Evolutionary conservation across 305 asterid species (phyloP).

Genomic region (Fraxinus angustifolia): DNA sequence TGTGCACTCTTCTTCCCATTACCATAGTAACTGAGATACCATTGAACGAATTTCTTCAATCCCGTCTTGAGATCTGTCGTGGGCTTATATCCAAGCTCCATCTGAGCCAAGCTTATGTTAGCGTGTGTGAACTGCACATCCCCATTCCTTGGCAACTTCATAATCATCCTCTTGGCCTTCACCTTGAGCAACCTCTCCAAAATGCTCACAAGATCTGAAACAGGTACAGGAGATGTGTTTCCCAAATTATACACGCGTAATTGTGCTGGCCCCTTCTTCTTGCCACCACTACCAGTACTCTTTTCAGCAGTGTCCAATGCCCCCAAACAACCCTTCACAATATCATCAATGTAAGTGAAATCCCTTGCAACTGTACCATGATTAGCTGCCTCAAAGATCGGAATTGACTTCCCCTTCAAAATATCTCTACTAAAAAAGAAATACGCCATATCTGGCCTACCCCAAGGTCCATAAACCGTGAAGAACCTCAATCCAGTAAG

Average conservation of each 20-base stretch:
- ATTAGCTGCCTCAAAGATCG: conserved; percentile 17
- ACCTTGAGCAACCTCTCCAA: conserved; percentile 21
- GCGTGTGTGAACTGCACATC: conserved; percentile 29
- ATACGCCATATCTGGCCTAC: conserved; percentile 32
- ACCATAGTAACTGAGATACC: conserved; percentile 24
- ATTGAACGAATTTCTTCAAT: conserved; percentile 21
- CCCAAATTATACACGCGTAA: conserved; percentile 25
- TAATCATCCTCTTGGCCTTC: conserved; percentile 17
- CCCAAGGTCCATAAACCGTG: conserved; percentile 31
- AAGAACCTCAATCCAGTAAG: conserved; percentile 24
- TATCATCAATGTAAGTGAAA: conserved; percentile 27
- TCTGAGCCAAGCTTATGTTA: conserved; percentile 23
- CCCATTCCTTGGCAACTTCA: conserved; percentile 26
- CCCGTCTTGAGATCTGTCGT: conserved; percentile 24
- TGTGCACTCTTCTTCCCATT: conserved; percentile 15
- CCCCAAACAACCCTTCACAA: conserved; percentile 26
- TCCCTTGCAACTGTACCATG: conserved; percentile 26
- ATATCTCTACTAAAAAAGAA: conserved; percentile 24
- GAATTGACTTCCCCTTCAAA: conserved; percentile 23
- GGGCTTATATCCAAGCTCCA: conserved; percentile 23
- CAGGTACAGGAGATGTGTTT: conserved; percentile 27
- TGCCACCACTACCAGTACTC: conserved; percentile 30
- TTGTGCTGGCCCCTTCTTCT: conserved; percentile 28
- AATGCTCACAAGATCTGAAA: conserved; percentile 21
- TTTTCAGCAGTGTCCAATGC: conserved; percentile 25